Percentiles rank a stretch among this genome's conserved stretches.
These are phyloP conservation scores for Blastobotrys arbuscula DNA, from an alignment of 1,139 yeast genomes.

Conservation along the genomic window DNA sequence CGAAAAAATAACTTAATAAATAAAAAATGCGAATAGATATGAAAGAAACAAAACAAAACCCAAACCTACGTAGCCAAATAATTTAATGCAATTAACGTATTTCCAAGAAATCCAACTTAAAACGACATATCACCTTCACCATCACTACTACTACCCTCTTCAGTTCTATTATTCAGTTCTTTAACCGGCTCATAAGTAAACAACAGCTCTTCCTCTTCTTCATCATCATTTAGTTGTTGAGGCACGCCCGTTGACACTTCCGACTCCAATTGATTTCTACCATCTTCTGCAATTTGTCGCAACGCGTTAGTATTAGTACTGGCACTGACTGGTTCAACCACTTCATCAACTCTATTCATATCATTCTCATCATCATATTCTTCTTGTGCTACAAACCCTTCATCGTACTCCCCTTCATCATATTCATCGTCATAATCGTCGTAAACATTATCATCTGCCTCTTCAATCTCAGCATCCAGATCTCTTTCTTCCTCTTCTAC, in stretches of 20 bases:
- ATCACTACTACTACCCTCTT: neutral
- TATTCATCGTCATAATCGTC: slow-evolving; percentile 20
- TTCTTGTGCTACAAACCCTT: slow-evolving; percentile 16
- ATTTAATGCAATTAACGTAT: no score
- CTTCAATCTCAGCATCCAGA: slow-evolving; percentile 23
- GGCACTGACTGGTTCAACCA: neutral
- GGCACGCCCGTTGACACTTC: neutral
- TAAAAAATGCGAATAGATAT: no score
- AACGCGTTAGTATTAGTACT: neutral
- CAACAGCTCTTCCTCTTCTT: slow-evolving; percentile 14
- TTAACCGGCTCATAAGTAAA: slow-evolving; percentile 9
- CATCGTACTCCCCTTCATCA: slow-evolving; percentile 17
- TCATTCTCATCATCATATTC: slow-evolving; percentile 16
- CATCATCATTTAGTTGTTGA: slow-evolving; percentile 6
- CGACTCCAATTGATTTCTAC: neutral
- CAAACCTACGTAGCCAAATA: no score
- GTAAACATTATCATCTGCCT: slow-evolving; percentile 23
- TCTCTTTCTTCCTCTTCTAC: slow-evolving; percentile 13
- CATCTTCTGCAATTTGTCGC: slow-evolving; percentile 3
- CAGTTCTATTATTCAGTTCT: neutral
- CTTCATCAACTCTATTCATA: neutral
- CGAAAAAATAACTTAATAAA: no score
- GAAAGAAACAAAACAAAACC: no score
- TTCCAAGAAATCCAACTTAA: no score
- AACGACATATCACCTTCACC: slow-evolving; percentile 15